Evolutionary conservation across 257 asterid genomes (phyloP), one percentile per base, ranked within the genome.

Genomic region (Nicotiana tomentosiformis): DNA sequence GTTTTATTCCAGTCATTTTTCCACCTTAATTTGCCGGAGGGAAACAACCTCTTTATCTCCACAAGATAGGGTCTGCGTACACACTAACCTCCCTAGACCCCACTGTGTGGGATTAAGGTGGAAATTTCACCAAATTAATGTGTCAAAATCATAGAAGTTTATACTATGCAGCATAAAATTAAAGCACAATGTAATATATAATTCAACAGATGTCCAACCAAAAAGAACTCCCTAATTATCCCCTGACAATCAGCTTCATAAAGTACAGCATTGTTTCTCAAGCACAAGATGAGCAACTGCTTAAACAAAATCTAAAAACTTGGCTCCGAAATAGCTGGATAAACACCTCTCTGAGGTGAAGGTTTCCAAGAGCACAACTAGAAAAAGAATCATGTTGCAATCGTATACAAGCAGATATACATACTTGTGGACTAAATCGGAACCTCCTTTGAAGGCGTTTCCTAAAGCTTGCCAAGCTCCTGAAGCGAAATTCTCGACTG

Each of bases 401-500:
- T 46, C 18, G 49, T 33, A 65, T 20, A 65, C 39, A 65, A 65
- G 77, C 53, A 29, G 55, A 46, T 91, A 84, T 90, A 87, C 92
- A 84, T 90, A 88, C 94, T 86, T 85, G 79, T 93, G 87, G 86
- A 92, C 92, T 57, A 93, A 88, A 86, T 85, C 85, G 70, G 94
- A 94, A 85, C 94, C 87, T 87, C 97, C 99, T 94, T 89, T 96
- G 91, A 88, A 93, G 62, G 98, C 98, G 90, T 89, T 90, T 91
- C 99, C 99, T 30, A 96, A 83, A 86, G 97, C 99, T 86, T 89
- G 90, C 99, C 99, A 96, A 86, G 99, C 99, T 85, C 98, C 98
- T 30, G 98, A 87, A 84, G 99, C 90, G 85, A 96, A 86, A 76
- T 91, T 92, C 86, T 94, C 99, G 82, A 96, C 97, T 57, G 93